These are phyloP conservation scores for Thelephora ganbajun DNA, from an alignment of 768 basidiomycete species.

Conservation along the genomic window DNA sequence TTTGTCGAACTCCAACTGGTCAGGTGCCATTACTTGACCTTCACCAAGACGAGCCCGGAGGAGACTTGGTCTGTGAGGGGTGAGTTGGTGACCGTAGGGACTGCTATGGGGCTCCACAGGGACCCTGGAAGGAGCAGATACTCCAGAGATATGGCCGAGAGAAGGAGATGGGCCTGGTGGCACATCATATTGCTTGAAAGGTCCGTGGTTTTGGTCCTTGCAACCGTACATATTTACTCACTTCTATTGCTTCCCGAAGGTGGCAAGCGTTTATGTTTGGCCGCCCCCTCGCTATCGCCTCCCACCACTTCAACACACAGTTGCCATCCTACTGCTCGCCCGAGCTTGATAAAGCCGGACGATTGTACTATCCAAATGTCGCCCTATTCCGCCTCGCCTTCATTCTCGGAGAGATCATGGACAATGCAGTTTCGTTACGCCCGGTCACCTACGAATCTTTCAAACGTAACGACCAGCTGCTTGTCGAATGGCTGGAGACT, in stretches of 20 bases:
- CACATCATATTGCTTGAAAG: conserved; percentile 71
- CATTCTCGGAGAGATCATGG: conserved; percentile 75
- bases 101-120: conserved; percentile 76
- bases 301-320: conserved; percentile 75
- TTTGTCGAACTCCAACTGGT: conserved; percentile 64
- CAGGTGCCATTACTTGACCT: conserved; percentile 56
- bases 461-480: conserved; percentile 53
- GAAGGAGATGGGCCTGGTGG: conserved; percentile 86
- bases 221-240: not conserved
- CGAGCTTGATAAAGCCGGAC: conserved; percentile 43
- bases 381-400: conserved; percentile 64
- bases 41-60: conserved; percentile 64
- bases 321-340: conserved; percentile 59
- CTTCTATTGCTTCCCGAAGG: conserved; percentile 21
- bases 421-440: conserved; percentile 70
- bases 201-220: conserved; percentile 23
- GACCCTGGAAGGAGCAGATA: conserved; percentile 74
- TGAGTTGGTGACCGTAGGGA: conserved; percentile 59
- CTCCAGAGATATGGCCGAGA: conserved; percentile 54
- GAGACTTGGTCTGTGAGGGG: conserved; percentile 70
- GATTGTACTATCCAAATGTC: conserved; percentile 61
- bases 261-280: conserved; percentile 89
- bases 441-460: conserved; percentile 59
- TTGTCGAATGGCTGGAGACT: conserved; percentile 66
- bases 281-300: conserved; percentile 57